Base-by-base conservation (phyloP, 345 rosid genomes). In the Acer yangbiense region DNA sequence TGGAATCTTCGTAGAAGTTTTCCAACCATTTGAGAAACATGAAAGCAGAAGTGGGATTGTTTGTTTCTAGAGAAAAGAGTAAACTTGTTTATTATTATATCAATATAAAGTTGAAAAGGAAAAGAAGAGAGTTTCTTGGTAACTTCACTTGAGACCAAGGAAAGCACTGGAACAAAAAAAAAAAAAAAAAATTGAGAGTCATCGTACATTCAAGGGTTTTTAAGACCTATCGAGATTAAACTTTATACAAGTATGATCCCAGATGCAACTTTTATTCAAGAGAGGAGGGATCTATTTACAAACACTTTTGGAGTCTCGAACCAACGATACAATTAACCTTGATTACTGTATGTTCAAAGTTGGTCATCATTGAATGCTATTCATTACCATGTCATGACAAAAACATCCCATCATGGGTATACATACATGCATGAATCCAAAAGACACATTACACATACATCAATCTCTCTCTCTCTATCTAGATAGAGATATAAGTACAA, bases 331-430 rank as follows among this genome's bases (percentile, higher is more conserved):
- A 29, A 32, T 32, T 32, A 32, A 35, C 39, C 35, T 32, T 32
- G 5, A 3, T 32, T 32, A 32, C 46, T 43, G 46, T 43, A 6
- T 43, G 9, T 74, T 76, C 81, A 69, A 82, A 73, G 70, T 70
- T 54, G 77, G 80, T 68, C 84, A 87, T 77, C 79, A 79, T 81
- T 85, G 82, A 85, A 74, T 85, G 77, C 71, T 78, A 69, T 71
- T 62, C 80, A 69, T 71, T 62, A 71, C 78, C 85, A 83, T 81
- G 85, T 69, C 81, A 81, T 74, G 90, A 88, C 90, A 89, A 84
- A 84, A 87, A 82, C 75, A 81, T 86, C 89, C 88, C 83, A 83
- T 88, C 89, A 79, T 78, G 81, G 71, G 23, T 83, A 84, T 79
- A 80, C 85, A 78, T 83, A 80, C 85, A 78, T 83, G 83, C 85